phyloP scores from a whole-genome alignment of 352 stramenopile species.

The Phytophthora pistaciae region DNA sequence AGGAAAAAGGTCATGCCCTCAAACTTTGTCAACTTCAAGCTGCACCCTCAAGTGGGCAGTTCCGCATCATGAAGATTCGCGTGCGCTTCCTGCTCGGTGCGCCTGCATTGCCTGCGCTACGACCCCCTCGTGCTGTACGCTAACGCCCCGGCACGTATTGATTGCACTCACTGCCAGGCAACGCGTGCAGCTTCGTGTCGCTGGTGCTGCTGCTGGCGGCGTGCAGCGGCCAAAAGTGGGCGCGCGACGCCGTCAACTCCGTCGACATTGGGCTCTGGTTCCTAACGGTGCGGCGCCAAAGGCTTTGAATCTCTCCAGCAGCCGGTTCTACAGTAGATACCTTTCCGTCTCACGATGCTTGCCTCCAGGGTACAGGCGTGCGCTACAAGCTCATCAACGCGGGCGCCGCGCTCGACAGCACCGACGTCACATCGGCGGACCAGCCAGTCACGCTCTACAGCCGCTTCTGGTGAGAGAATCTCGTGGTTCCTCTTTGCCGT shows the following conservation, averaged over 20 bases:
- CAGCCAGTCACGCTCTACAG: conserved; percentile 42
- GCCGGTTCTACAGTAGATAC: background rate
- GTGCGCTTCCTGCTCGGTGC: conserved; percentile 53
- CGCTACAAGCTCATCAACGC: conserved; percentile 88
- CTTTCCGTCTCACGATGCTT: conserved; percentile 1
- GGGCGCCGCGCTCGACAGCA: conserved; percentile 49
- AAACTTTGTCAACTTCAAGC: background rate
- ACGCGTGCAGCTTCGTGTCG: conserved; percentile 52
- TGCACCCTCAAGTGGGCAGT: conserved; percentile 22
- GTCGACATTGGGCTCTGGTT: conserved; percentile 81
- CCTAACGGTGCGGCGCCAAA: conserved; percentile 46
- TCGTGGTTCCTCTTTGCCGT: background rate
- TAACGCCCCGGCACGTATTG: background rate
- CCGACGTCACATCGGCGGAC: conserved; percentile 29
- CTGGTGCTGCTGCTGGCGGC: conserved; percentile 63
- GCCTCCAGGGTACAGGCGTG: conserved; percentile 65
- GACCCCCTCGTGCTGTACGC: background rate
- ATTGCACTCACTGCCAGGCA: conserved; percentile 39
- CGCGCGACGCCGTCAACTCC: conserved; percentile 71
- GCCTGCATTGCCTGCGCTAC: background rate
- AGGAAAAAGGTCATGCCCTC: background rate
- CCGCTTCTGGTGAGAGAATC: conserved; percentile 45
- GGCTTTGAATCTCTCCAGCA: conserved; percentile 4
- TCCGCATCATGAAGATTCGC: conserved; percentile 43
- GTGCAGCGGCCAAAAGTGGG: conserved; percentile 60